Evolutionary conservation across 2,329 filamentous ascomycete genomes (phyloP).

Genomic region (Aureobasidium sp.): DNA sequence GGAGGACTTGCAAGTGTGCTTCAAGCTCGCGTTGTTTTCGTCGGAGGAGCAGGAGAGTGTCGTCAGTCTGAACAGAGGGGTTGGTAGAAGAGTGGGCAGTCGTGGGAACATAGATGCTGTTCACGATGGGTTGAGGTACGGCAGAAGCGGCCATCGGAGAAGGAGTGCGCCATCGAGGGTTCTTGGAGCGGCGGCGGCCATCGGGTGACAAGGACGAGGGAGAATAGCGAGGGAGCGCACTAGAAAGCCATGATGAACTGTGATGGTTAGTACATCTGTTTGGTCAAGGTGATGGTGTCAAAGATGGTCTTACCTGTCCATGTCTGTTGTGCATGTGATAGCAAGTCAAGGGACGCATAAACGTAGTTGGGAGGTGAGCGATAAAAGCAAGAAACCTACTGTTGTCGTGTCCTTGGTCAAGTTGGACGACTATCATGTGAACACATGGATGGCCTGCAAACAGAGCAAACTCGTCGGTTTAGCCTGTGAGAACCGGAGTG

Average conservation of each 20-base stretch:
- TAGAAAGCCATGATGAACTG: constrained; percentile 14
- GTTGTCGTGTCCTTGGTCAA: not conserved
- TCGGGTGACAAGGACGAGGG: constrained; percentile 7
- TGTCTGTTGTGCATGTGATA: not conserved
- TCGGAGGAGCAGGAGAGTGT: constrained; percentile 12
- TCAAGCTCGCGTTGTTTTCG: constrained; percentile 42
- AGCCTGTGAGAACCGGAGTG: not conserved
- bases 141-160: constrained; percentile 26
- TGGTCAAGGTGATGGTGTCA: not conserved
- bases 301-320: constrained; percentile 3
- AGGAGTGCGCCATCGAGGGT: constrained; percentile 26
- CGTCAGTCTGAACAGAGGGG: not conserved
- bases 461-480: not conserved
- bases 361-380: not conserved
- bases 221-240: constrained; percentile 6
- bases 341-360: not conserved
- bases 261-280: not conserved
- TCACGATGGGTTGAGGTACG: constrained; percentile 28
- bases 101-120: constrained; percentile 21
- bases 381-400: not conserved
- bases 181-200: constrained; percentile 7
- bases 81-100: not conserved
- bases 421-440: constrained; percentile 4
- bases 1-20: constrained; percentile 47
- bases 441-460: constrained; percentile 9